phyloP scores from a whole-genome alignment of 495 filamentous ascomycete genomes.

The Penicillium samsonianum region DNA sequence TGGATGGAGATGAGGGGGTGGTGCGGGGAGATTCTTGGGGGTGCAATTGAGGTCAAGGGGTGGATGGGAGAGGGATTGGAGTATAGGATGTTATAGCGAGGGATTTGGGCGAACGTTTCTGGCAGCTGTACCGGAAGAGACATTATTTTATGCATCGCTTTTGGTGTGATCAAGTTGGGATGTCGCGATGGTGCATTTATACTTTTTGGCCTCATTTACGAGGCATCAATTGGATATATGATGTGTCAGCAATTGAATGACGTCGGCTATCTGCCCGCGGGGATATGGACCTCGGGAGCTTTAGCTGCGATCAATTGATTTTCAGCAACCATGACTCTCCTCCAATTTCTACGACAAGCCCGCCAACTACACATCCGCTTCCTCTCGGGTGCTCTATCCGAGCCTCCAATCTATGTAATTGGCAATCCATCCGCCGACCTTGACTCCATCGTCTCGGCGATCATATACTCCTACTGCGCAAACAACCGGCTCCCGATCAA shows the following conservation, averaged over 20 bases:
- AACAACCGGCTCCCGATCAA: slow-evolving; percentile 45
- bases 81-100: slow-evolving; percentile 38
- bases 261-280: neutral
- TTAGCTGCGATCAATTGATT: neutral
- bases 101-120: slow-evolving; percentile 31
- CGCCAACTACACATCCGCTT: slow-evolving; percentile 39
- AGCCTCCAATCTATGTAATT: slow-evolving; percentile 47
- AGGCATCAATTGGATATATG: neutral
- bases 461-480: slow-evolving; percentile 84
- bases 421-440: slow-evolving; percentile 67
- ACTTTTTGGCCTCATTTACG: neutral
- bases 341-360: slow-evolving; percentile 44
- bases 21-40: slow-evolving; percentile 7
- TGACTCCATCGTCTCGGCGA: slow-evolving; percentile 83
- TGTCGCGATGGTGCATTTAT: neutral
- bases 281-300: neutral
- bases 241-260: slow-evolving; percentile 11
- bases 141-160: slow-evolving; percentile 5
- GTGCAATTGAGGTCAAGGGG: slow-evolving; percentile 27
- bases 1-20: slow-evolving; percentile 30
- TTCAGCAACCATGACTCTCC: slow-evolving; percentile 28
- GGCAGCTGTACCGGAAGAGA: slow-evolving; percentile 25
- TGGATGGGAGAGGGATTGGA: slow-evolving; percentile 38
- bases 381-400: slow-evolving; percentile 28
- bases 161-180: neutral